A percentile compares a stretch with the other conserved stretches of the same genome.
Evolutionary conservation across 2,329 filamentous ascomycete genomes (phyloP).

Genomic region (Penicillium sp.): DNA sequence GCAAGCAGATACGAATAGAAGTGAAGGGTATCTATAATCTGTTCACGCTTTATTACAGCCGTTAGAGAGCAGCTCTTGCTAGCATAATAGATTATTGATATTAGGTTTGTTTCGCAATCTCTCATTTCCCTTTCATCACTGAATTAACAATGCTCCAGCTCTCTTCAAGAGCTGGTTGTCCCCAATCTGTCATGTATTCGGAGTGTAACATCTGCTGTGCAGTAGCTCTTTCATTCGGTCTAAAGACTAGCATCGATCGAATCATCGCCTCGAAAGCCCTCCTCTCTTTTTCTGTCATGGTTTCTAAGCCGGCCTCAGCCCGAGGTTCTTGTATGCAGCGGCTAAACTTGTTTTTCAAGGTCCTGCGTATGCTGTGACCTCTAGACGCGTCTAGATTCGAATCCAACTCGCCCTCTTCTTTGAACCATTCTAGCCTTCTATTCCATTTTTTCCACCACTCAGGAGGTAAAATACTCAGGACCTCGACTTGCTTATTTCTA

Average conservation of each 20-base stretch:
- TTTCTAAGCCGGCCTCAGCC: constrained; percentile 16
- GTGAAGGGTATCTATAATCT: background rate
- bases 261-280: constrained; percentile 24
- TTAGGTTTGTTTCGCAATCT: background rate
- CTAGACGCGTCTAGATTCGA: constrained; percentile 2
- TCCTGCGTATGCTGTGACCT: constrained; percentile 1
- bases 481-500: too few species aligned
- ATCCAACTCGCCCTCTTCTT: constrained; percentile 16
- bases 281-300: constrained; percentile 17
- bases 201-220: constrained; percentile 23
- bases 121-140: background rate
- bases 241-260: constrained; percentile 22
- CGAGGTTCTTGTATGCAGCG: constrained; percentile 27
- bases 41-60: background rate
- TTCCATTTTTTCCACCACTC: constrained; percentile 15
- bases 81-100: background rate
- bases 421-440: constrained; percentile 16
- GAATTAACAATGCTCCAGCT: constrained; percentile 4
- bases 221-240: constrained; percentile 19
- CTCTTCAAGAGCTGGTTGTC: constrained; percentile 15
- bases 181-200: constrained; percentile 27
- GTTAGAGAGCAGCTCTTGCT: background rate
- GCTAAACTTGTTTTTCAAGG: constrained; percentile 17
- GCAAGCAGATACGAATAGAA: background rate
- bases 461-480: too few species aligned